phyloP scores from a whole-genome alignment of 78 protist species.

The Polysphondylium violaceum region DNA sequence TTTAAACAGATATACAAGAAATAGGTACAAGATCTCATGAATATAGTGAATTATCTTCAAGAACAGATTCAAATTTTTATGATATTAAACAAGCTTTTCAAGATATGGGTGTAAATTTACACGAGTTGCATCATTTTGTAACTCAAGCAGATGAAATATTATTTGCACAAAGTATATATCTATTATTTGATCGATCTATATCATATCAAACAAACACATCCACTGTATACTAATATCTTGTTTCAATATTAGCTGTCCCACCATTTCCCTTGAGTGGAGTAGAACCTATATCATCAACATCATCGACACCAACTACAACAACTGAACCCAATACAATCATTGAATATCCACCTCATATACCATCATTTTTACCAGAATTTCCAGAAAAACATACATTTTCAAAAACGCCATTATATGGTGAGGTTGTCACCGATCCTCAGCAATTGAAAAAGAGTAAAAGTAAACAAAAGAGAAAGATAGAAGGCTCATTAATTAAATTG shows the following conservation, averaged over 20 bases:
- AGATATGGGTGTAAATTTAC: conserved; percentile 62
- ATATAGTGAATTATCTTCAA: conserved; percentile 59
- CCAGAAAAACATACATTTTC: conserved; percentile 71
- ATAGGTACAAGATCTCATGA: conserved; percentile 61
- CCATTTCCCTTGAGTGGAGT: conserved; percentile 60
- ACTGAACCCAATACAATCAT: neutral
- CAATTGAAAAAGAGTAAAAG: conserved; percentile 41
- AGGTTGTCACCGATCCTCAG: conserved; percentile 60
- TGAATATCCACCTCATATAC: conserved; percentile 64
- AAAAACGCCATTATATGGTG: conserved; percentile 70
- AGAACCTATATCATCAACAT: conserved; percentile 10
- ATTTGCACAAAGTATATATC: conserved; percentile 24
- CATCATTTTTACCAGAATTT: conserved; percentile 65
- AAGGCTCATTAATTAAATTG: conserved; percentile 39
- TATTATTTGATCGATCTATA: neutral
- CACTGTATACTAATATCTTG: too few relatives aligned
- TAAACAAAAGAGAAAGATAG: conserved; percentile 72
- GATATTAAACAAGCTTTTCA: conserved; percentile 55
- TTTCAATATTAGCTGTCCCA: conserved; percentile 36
- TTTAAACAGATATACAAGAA: conserved; percentile 48
- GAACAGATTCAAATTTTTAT: conserved; percentile 70
- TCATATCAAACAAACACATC: too few relatives aligned
- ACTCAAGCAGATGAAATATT: conserved; percentile 68
- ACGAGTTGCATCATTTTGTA: conserved; percentile 37
- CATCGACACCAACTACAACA: conserved; percentile 14